phyloP scores from a whole-genome alignment of 805 yeast species.

The Wickerhamomyces rabaulensis region DNA sequence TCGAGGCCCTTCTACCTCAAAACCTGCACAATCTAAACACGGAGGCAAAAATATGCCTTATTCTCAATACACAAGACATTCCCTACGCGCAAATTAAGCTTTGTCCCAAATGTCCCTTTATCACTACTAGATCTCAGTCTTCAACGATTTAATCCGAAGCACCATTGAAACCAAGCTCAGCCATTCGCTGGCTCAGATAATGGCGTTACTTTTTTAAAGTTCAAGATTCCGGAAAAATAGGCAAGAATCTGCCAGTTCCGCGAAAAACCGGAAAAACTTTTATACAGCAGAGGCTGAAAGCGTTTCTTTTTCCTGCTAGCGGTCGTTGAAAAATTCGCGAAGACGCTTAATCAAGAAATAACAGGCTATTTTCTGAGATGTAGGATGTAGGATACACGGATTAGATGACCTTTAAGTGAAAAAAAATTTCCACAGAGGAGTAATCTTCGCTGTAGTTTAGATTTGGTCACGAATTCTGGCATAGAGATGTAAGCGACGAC shows the following conservation, averaged over 20 bases:
- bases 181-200: neutral
- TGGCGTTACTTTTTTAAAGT: neutral
- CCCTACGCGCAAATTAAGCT: neutral
- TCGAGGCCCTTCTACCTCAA: too few species aligned
- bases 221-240: neutral
- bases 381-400: too few species aligned
- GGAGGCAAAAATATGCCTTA: neutral
- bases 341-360: too few species aligned
- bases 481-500: too few species aligned
- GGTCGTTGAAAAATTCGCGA: too few species aligned
- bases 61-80: neutral
- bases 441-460: too few species aligned
- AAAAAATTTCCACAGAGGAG: too few species aligned
- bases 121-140: neutral
- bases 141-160: neutral
- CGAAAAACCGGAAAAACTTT: slow-evolving; percentile 7
- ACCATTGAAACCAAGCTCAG: neutral
- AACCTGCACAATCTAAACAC: neutral
- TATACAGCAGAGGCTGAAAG: neutral
- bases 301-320: too few species aligned
- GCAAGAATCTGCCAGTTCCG: neutral
- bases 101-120: too few species aligned
- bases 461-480: too few species aligned
- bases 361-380: too few species aligned
- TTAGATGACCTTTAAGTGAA: too few species aligned